These are phyloP conservation scores for Acacia concinna DNA, from an alignment of 331 rosid genomes.

Conservation along the genomic window DNA sequence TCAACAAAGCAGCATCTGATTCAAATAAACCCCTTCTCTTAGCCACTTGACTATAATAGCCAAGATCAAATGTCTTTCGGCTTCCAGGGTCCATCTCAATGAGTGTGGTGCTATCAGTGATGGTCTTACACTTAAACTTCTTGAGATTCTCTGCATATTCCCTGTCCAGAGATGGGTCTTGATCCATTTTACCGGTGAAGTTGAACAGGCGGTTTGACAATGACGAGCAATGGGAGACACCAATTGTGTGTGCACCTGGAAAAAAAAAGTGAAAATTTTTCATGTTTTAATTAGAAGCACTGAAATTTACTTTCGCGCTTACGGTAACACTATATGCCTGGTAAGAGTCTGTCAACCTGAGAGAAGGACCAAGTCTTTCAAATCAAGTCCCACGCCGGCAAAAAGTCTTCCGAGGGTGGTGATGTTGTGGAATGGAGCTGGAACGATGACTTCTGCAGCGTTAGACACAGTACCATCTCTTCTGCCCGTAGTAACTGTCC, in stretches of 20 bases:
- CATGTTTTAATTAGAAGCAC: background rate
- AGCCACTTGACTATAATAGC: slow-evolving; percentile 52
- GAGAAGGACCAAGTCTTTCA: slow-evolving; percentile 71
- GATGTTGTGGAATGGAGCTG: slow-evolving; percentile 64
- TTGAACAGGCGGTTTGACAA: slow-evolving; percentile 64
- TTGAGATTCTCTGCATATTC: slow-evolving; percentile 68
- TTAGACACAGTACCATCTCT: slow-evolving; percentile 68
- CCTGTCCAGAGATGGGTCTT: slow-evolving; percentile 70
- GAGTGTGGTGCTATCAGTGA: slow-evolving; percentile 44
- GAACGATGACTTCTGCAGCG: slow-evolving; percentile 47
- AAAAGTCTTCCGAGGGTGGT: slow-evolving; percentile 54
- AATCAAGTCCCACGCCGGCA: slow-evolving; percentile 57
- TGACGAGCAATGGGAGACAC: slow-evolving; percentile 64
- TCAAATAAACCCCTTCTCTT: slow-evolving; percentile 70
- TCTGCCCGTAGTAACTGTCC: slow-evolving; percentile 89
- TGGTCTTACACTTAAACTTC: slow-evolving; percentile 55
- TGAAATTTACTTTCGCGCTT: background rate
- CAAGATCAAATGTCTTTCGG: slow-evolving; percentile 62
- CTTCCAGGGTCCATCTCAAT: slow-evolving; percentile 97
- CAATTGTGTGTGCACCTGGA: slow-evolving; percentile 91
- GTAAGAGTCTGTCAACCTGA: slow-evolving; percentile 45
- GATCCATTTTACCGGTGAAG: slow-evolving; percentile 67
- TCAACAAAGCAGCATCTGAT: slow-evolving; percentile 68
- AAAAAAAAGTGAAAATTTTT: background rate
- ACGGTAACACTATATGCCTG: background rate